Evolutionary conservation across 2,329 filamentous ascomycete genomes (phyloP).

Genomic region (Fusarium metavorans): DNA sequence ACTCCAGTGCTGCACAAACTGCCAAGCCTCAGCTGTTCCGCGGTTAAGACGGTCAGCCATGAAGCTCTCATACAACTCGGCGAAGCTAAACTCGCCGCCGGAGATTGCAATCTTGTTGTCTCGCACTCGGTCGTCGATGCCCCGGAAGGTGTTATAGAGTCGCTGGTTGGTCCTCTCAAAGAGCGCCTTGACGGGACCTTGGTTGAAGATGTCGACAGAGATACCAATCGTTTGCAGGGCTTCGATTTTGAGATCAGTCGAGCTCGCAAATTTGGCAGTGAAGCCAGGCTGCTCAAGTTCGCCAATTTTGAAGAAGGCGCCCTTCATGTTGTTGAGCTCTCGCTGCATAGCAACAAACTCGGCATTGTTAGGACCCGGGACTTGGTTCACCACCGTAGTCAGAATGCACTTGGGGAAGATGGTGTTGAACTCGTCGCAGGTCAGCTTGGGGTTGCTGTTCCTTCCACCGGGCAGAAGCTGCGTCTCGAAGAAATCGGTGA

Average conservation of each 20-base stretch:
- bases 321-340: conserved; percentile 13
- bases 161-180: conserved; percentile 17
- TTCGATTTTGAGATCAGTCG: not conserved
- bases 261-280: not conserved
- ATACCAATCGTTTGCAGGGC: conserved; percentile 6
- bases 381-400: not conserved
- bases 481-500: conserved; percentile 12
- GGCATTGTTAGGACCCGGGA: not conserved
- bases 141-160: conserved; percentile 11
- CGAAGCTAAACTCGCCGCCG: not conserved
- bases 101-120: not conserved
- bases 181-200: not conserved
- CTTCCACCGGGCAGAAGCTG: not conserved
- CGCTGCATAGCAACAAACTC: conserved; percentile 12
- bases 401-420: conserved; percentile 1
- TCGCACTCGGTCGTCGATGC: not conserved
- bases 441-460: not conserved
- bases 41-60: not conserved
- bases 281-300: not conserved
- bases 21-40: not conserved
- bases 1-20: conserved; percentile 13
- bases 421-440: conserved; percentile 8
- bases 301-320: conserved; percentile 12
- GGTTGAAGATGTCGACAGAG: conserved; percentile 11
- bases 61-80: conserved; percentile 3